Evolutionary conservation across 495 filamentous ascomycete genomes (phyloP).

Genomic region (Talaromyces stipitatus): DNA sequence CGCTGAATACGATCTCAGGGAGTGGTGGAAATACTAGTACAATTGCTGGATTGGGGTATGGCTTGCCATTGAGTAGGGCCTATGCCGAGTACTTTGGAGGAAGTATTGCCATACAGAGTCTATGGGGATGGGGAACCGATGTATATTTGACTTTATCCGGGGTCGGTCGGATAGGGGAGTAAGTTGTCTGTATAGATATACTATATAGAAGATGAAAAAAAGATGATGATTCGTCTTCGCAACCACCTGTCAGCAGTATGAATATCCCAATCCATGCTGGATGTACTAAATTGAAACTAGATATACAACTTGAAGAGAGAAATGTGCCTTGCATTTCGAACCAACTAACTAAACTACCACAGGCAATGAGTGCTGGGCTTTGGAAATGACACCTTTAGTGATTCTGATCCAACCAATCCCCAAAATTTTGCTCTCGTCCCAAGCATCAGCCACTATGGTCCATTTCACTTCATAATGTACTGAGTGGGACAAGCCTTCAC

Average conservation of each 20-base stretch:
- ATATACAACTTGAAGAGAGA: background rate
- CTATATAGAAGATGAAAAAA: no score
- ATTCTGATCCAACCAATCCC: no score
- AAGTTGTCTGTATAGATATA: background rate
- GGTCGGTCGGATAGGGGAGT: constrained; percentile 55
- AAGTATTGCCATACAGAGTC: constrained; percentile 85
- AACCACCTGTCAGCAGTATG: no score
- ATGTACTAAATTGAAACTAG: no score
- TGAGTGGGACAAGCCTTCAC: background rate
- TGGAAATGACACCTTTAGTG: no score
- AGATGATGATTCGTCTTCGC: no score
- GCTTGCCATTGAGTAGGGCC: constrained; percentile 80
- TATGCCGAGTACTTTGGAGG: constrained; percentile 99
- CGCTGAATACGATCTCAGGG: constrained; percentile 62
- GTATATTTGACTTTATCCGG: constrained; percentile 79
- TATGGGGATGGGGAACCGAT: constrained; percentile 91
- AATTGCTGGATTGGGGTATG: constrained; percentile 90
- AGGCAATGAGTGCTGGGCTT: background rate
- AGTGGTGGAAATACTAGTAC: constrained; percentile 60
- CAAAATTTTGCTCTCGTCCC: background rate
- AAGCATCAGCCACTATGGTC: background rate
- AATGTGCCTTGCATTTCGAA: background rate
- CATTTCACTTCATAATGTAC: background rate
- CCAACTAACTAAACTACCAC: background rate
- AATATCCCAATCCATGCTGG: no score